Base-by-base conservation (phyloP, 305 asterid species). In the Coffea humblotiana region DNA sequence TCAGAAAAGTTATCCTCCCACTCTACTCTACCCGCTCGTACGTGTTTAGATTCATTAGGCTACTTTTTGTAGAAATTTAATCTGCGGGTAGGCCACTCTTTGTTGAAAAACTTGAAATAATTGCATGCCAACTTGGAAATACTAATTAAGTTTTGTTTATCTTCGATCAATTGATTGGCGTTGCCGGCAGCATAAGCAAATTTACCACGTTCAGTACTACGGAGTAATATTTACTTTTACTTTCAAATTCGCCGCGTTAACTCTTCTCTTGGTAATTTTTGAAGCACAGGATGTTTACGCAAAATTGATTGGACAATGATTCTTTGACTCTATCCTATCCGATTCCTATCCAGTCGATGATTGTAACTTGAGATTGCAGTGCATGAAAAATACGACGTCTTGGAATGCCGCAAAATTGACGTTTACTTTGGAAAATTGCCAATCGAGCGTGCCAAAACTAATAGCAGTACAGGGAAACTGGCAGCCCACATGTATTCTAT, bases 21-120 rank as follows among this genome's bases (percentile, higher is more conserved):
- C 68, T 74, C 67, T 74, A 74, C 78, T 54, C 43, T 40, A 40
- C 43, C 3, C 78, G 43, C 43, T 40, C 78, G 43, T 40, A 40
- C 43, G 37, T 71, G 75, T 56, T 10, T 56, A 58, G 51, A 19
- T 51, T 68, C 49, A 19, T 56, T 56, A 54, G 49, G 48, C 9
- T 16, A n/a, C 60, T 71, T 71, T 47, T 71, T 14, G 32, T 11
- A n/a, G 32, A 18, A n/a, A 13, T 0, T 21, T 71, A 23, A 40
- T 40, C 43, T 9, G 47, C 3, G 3, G 21, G 13, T 71, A 10
- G 58, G 35, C 29, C 35, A 45, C 19, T 71, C 23, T 71, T 65
- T n/a, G 35, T 71, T 43, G 29, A 29, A 66, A 66, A 15, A 32
- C n/a, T 32, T 66, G 21, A 15, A 29, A 66, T 66, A 2, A n/a